Evolutionary conservation across 2,329 filamentous ascomycete species (phyloP).

Genomic region (Venturiaceae sp.): DNA sequence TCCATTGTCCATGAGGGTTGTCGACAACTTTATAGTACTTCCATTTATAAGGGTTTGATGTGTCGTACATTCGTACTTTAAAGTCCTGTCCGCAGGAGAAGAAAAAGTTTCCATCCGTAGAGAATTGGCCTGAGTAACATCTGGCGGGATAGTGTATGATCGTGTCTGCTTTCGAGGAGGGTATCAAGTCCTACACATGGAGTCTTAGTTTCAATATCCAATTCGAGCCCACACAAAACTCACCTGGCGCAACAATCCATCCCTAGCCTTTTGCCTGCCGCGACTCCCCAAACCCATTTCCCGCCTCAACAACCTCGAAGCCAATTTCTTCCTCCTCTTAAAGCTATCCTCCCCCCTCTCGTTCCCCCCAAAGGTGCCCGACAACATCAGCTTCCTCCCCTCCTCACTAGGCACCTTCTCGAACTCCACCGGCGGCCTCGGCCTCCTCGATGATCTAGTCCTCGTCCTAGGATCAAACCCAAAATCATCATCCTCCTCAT

Average conservation of each 20-base stretch:
- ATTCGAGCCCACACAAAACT: slow-evolving; percentile 51
- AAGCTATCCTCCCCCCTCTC: slow-evolving; percentile 40
- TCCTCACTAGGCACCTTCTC: slow-evolving; percentile 77
- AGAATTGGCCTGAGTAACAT: slow-evolving; percentile 94
- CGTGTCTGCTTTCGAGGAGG: slow-evolving; percentile 67
- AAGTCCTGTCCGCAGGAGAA: slow-evolving; percentile 90
- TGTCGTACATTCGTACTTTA: slow-evolving; percentile 94
- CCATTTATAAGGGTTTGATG: slow-evolving; percentile 91
- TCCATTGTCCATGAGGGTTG: slow-evolving; percentile 88
- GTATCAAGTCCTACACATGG: slow-evolving; percentile 57
- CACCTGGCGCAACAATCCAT: slow-evolving; percentile 71
- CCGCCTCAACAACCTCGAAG: slow-evolving; percentile 65
- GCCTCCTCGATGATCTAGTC: slow-evolving; percentile 20
- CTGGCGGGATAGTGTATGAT: slow-evolving; percentile 79
- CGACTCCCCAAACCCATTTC: slow-evolving; percentile 63
- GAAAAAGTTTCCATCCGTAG: slow-evolving; percentile 95
- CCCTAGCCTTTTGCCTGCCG: slow-evolving; percentile 49
- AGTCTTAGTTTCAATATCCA: slow-evolving; percentile 37
- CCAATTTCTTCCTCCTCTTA: slow-evolving; percentile 52
- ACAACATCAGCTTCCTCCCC: slow-evolving; percentile 70
- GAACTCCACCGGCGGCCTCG: slow-evolving; percentile 32
- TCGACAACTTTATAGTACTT: slow-evolving; percentile 82
- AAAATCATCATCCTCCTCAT: slow-evolving; percentile 10
- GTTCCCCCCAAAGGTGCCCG: slow-evolving; percentile 68
- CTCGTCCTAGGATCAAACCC: slow-evolving; percentile 14